A percentile compares a stretch with the other conserved stretches of the same genome.
Conservation (phyloP, 768 basidiomycete species). For the Termitomyces sp. region DNA sequence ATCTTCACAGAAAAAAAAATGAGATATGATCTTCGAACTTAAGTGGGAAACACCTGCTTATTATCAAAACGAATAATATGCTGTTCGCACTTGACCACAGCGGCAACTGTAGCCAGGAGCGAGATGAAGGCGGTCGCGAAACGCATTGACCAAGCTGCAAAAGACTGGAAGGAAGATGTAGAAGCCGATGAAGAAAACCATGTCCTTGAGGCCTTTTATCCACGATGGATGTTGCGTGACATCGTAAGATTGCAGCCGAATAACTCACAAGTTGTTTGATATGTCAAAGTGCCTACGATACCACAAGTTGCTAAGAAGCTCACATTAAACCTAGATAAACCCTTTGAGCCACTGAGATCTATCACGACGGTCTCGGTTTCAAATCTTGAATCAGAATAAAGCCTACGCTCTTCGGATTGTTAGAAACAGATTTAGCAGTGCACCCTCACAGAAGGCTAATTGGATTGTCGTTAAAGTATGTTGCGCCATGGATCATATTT, state of each 20-base stretch:
- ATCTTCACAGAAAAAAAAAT: slow-evolving; percentile 13
- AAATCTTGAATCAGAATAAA: no score
- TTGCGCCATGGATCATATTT: no score
- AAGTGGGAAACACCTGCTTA: slow-evolving; percentile 9
- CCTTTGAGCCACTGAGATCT: neutral
- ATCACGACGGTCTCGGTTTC: no score
- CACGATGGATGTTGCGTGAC: neutral
- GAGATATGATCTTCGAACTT: neutral
- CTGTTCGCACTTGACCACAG: slow-evolving; percentile 21
- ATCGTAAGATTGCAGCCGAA: neutral
- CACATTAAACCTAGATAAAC: neutral
- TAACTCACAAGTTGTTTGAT: neutral
- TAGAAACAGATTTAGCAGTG: neutral
- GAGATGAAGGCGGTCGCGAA: slow-evolving; percentile 12
- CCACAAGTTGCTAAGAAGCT: neutral
- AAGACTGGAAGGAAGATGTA: neutral
- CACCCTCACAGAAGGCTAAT: no score
- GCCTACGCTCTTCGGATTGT: no score
- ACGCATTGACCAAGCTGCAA: neutral
- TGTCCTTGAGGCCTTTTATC: neutral
- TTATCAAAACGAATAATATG: slow-evolving; percentile 34
- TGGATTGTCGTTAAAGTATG: no score
- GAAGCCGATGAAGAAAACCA: neutral
- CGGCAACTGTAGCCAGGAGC: slow-evolving; percentile 12
- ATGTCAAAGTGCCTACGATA: neutral